Percentiles rank a stretch among this genome's conserved stretches.
phyloP scores from a whole-genome alignment of 192 early-diverging fungal genomes.

The Mortierella antarctica region DNA sequence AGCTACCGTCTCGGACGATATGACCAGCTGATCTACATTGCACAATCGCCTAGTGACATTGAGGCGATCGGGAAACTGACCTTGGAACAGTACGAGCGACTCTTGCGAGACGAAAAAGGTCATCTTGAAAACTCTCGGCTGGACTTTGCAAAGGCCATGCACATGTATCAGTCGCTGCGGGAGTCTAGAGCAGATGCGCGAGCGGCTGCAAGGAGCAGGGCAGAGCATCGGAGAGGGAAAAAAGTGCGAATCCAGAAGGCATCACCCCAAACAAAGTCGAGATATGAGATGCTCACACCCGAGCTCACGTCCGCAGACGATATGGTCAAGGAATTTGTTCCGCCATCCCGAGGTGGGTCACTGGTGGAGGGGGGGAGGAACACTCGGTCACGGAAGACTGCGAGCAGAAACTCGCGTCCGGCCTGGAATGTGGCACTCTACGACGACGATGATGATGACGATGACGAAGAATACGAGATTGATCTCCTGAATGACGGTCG shows the following conservation, averaged over 20 bases:
- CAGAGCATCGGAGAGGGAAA: constrained; percentile 6
- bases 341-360: not conserved
- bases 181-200: constrained; percentile 17
- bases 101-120: constrained; percentile 19
- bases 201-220: constrained; percentile 19
- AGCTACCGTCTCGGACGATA: constrained; percentile 53
- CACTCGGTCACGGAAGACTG: not conserved
- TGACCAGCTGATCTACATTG: constrained; percentile 68
- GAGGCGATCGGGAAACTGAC: constrained; percentile 50
- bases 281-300: not conserved
- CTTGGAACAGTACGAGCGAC: constrained; percentile 32
- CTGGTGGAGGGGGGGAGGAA: not conserved
- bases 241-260: not conserved
- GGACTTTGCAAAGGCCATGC: constrained; percentile 32
- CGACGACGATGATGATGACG: constrained; percentile 34
- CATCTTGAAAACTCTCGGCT: constrained; percentile 3
- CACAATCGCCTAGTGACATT: constrained; percentile 60
- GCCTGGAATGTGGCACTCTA: constrained; percentile 50
- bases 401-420: constrained; percentile 16
- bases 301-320: too few relatives aligned
- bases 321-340: not conserved
- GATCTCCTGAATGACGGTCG: not conserved
- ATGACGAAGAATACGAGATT: constrained; percentile 14
- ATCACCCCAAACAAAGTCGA: not conserved
- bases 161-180: constrained; percentile 24